Evolutionary conservation across 306 rosid species (phyloP), one percentile per base, ranked within the genome.

Genomic region (Acacia crassicarpa): DNA sequence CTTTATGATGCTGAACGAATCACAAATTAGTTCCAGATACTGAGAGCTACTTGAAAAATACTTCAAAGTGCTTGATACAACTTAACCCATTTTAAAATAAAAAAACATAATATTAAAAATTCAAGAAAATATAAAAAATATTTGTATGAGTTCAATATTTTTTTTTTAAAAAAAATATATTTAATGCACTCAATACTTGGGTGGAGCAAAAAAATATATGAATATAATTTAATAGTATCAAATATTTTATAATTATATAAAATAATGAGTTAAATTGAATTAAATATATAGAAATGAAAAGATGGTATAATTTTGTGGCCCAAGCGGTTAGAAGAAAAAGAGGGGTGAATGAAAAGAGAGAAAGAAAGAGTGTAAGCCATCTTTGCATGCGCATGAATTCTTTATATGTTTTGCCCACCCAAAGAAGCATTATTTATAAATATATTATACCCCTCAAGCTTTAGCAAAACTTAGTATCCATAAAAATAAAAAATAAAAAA

Each of bases 401-500:
- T 73, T 72, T 61, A 61, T 61, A 6, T 72, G 65, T 33, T 80
- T 33, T 23, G 23, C 44, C 13, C 41, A 62, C 33, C 20, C 19
- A 81, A 81, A 73, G 22, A 81, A 22, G 51, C 17, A 66, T 74
- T 61, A 46, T 65, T 51, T 27, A 68, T 27, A 67, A 14, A 68
- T 25, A 54, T 44, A 67, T 67, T 71, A 54, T 51, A 20, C n/a
- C 8, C 56, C 76, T 67, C 45, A 4, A 48, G 30, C 56, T 62
- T 23, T 46, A 4, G 32, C 32, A 19, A 32, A 19, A 32, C 20
- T 72, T 35, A 44, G 0, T 62, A 15, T n/a, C 54, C 41, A 33
- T 12, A 22, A 59, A 4, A 4, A 27, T 27, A 27, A 27, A 27
- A 27, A 27, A 27, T 27, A 19, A 9, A 2, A 7, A 2, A n/a